Conservation (phyloP, 179 eudicot species). For the Nepenthes alata region DNA sequence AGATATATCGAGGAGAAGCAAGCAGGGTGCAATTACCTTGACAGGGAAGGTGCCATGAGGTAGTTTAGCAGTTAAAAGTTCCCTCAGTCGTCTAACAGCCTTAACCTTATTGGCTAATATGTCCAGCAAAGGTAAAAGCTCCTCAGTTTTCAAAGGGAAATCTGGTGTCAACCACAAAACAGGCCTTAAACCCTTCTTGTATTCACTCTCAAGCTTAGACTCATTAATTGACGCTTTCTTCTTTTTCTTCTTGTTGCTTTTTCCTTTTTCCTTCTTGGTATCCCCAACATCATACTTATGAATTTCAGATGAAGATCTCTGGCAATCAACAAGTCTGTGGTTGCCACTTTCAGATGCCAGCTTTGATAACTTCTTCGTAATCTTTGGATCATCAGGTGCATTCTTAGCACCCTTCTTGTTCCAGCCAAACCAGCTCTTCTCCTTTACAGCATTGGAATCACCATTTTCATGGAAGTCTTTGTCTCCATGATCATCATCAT, state of each 20-base stretch:
- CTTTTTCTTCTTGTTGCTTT: no score
- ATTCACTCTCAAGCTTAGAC: constrained; percentile 66
- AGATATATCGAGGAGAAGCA: no score
- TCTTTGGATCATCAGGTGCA: constrained; percentile 17
- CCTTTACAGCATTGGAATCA: constrained; percentile 40
- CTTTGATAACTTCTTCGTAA: not conserved
- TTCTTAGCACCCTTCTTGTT: constrained; percentile 52
- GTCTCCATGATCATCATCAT: constrained; percentile 43
- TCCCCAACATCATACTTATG: not conserved
- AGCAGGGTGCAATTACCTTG: constrained; percentile 36
- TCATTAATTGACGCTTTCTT: no score
- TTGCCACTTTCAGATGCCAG: constrained; percentile 29
- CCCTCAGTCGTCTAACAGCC: constrained; percentile 80
- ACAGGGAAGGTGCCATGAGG: constrained; percentile 88
- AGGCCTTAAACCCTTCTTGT: constrained; percentile 87
- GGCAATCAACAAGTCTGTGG: constrained; percentile 29
- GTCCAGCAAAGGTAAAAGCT: constrained; percentile 84
- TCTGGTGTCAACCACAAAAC: constrained; percentile 87
- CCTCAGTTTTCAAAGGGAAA: constrained; percentile 78
- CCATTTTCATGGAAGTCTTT: constrained; percentile 34
- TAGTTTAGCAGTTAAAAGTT: constrained; percentile 85
- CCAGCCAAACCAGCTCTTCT: constrained; percentile 90
- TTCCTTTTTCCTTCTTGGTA: no score
- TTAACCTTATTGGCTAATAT: constrained; percentile 93
- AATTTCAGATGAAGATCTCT: constrained; percentile 27